Base-by-base conservation (phyloP, 148 eudicot genomes). In the Amaranthus hypochondriacus region DNA sequence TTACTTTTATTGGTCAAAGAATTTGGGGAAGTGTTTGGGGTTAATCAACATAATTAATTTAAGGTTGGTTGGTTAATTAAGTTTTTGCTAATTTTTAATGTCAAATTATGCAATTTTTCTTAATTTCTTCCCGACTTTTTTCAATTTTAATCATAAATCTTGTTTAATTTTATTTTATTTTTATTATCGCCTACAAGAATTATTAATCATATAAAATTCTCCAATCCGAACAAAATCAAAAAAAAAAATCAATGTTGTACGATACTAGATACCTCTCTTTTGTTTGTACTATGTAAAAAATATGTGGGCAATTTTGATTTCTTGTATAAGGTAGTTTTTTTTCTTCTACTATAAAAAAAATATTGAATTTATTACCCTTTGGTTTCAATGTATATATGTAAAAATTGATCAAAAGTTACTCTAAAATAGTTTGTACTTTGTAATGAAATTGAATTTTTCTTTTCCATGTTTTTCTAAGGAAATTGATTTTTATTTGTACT, bases 11-110 rank as follows among this genome's bases (percentile, higher is more conserved):
- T 78, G 91, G 94, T 9, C 86, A 84, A 10, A 89, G 82, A 73
- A 80, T 91, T 79, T 91, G 93, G 97, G 83, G 91, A 48, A 70
- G 72, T 65, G 84, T 87, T 78, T 91, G 93, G 93, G 91, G 91
- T 65, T 79, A 44, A 69, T 50, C 53, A 54, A 14, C 14, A 8
- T 6, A 9, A 28, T 28, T 28, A 28, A 28, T 28, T 28, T 28
- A 28, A 28, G 39, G 39, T 28, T 28, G 80, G 64, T 56, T 70
- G 74, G 61, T 78, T 51, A 14, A 50, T 46, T 68, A 13, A 4
- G 42, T 28, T 49, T 62, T 18, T 73, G 73, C 50, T 73, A 55
- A 57, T 61, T 44, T 44, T 65, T 42, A 28, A 60, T 47, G 39
- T 53, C 9, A 71, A 56, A 15, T 7, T 71, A 51, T 70, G 64